Conservation (phyloP, 2,329 filamentous ascomycete species). For the Pseudogymnoascus destructans region DNA sequence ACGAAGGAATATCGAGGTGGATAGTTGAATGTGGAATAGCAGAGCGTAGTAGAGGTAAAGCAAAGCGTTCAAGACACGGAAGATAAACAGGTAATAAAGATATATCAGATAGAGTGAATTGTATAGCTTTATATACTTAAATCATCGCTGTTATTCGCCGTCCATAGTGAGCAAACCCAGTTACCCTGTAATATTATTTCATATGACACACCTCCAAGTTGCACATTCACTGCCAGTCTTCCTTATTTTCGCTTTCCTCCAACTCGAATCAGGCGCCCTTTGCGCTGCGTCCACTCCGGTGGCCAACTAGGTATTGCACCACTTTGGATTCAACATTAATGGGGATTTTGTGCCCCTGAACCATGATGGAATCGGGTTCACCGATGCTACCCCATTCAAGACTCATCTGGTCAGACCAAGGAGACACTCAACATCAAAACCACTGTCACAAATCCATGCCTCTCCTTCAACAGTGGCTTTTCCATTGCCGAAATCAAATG, state of each 20-base stretch:
- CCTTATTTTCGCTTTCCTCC: not conserved
- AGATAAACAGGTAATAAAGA: not conserved
- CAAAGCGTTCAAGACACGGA: not conserved
- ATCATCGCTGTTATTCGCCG: not conserved
- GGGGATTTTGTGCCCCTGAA: not conserved
- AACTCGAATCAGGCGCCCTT: not conserved
- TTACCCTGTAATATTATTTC: not conserved
- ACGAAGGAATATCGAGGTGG: not conserved
- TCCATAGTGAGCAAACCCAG: not conserved
- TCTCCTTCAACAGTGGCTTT: not conserved
- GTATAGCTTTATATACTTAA: not conserved
- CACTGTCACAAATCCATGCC: not conserved
- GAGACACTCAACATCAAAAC: not conserved
- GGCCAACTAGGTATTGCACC: not conserved
- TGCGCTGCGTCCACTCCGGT: not conserved
- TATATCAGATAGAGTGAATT: not conserved
- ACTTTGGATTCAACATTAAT: not conserved
- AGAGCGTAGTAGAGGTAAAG: not conserved
- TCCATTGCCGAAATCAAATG: not conserved
- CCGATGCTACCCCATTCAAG: slow-evolving; percentile 3
- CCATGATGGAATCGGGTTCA: not conserved
- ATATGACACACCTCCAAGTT: not conserved
- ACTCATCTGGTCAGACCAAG: not conserved
- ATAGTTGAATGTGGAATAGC: not conserved
- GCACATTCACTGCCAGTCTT: not conserved